Conservation (phyloP, 2,329 filamentous ascomycete species). For the Alternaria solani region DNA sequence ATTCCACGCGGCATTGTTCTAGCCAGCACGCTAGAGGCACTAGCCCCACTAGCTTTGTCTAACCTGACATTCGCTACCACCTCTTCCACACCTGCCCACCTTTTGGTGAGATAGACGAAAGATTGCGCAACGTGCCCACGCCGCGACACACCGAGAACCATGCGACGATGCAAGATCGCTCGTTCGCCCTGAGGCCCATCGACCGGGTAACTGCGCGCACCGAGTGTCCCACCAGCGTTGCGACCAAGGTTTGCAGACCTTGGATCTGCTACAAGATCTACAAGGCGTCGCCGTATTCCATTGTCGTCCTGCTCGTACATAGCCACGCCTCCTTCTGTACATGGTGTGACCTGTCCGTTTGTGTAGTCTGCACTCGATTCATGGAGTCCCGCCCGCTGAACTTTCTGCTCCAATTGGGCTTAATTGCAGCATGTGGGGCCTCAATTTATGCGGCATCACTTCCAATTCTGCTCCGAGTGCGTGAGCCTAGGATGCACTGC, state of each 20-base stretch:
- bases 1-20: constrained; percentile 1
- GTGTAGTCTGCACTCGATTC: constrained; percentile 6
- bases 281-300: neutral
- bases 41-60: neutral
- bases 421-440: constrained; percentile 15
- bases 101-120: neutral
- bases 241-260: neutral
- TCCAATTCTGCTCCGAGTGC: constrained; percentile 8
- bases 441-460: constrained; percentile 22
- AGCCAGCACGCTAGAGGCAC: constrained; percentile 1
- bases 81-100: constrained; percentile 4
- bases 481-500: constrained; percentile 3
- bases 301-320: neutral
- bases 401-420: constrained; percentile 8
- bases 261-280: constrained; percentile 3
- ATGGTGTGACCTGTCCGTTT: constrained; percentile 9
- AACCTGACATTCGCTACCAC: constrained; percentile 3
- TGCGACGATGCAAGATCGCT: constrained; percentile 3
- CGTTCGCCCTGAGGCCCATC: constrained; percentile 1
- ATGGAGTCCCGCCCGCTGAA: neutral
- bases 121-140: neutral
- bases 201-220: neutral
- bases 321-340: neutral
- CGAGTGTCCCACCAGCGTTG: constrained; percentile 12
- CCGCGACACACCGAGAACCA: neutral